Evolutionary conservation across 2,329 filamentous ascomycete genomes (phyloP), one percentile per base, ranked within the genome.

Genomic region (Hypoxylon sp.): DNA sequence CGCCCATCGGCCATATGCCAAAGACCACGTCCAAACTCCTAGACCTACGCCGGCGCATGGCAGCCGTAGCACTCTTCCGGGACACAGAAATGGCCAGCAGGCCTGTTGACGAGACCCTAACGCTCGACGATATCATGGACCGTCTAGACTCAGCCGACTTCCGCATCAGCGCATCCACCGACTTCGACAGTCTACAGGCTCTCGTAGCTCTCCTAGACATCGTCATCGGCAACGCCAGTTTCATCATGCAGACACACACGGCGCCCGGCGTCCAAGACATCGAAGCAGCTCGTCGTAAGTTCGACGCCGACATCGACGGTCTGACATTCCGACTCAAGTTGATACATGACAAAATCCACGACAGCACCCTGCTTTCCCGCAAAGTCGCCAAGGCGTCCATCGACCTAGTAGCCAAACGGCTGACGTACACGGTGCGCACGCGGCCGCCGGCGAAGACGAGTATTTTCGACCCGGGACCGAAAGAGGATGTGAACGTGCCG

Each of bases 311-410:
- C 10, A 83, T 97, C 35, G 94, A 97, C 78, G 82, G 81, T 22
- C 83, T 97, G 3, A 84, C 88, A 1, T 80, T 81, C 17, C 83
- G 82, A 35, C 82, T 97, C 56, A 88, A 90, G 69, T 78, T 80
- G 14, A 81, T 90, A 33, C 85, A 84, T 79, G 82, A 83, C 63
- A 86, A 85, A 42, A 97, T 97, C 74, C 86, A 90, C 65, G 92
- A 94, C 74, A 86, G 90, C 0, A 93, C 92, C 44, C 91, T 93
- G 48, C 84, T 96, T 64, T 86, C 87, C 14, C 87, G 92, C 31
- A 91, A 92, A 31, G 90, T 97, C 75, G 89, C 92, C 11, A 97
- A 97, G 80, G 89, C 90, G 59, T 85, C 86, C 10, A 84, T 97
- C 42, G 92, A 97, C 74, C 86, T 90, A 63, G 81, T 97, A n/a